A percentile compares a stretch with the other conserved stretches of the same genome.
phyloP scores from a whole-genome alignment of 2,329 filamentous ascomycete species.

The Passalora sequoiae region DNA sequence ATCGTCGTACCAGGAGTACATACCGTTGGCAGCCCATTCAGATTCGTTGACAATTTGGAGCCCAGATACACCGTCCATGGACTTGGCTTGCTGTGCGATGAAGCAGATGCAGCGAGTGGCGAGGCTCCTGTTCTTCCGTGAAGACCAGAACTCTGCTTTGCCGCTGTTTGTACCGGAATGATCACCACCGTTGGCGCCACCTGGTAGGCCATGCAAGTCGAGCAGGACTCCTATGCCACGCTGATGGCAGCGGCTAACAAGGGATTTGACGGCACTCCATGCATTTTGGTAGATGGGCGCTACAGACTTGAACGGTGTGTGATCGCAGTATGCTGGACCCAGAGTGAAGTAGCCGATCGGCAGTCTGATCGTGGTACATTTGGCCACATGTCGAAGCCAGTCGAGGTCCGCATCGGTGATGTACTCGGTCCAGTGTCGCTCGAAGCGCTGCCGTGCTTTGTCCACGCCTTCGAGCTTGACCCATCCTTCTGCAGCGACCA shows the following conservation, averaged over 20 bases:
- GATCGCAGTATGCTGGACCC: conserved; percentile 46
- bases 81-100: conserved; percentile 45
- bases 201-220: conserved; percentile 55
- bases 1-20: conserved; percentile 55
- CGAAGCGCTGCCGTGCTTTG: conserved; percentile 47
- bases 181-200: conserved; percentile 52
- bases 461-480: conserved; percentile 46
- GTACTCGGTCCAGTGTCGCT: conserved; percentile 50
- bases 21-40: conserved; percentile 43
- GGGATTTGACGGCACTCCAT: conserved; percentile 47
- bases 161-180: conserved; percentile 53
- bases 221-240: conserved; percentile 53
- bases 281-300: conserved; percentile 49
- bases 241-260: conserved; percentile 43
- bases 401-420: conserved; percentile 49
- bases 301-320: conserved; percentile 50
- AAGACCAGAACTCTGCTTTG: conserved; percentile 50
- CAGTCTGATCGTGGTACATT: conserved; percentile 54
- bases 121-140: conserved; percentile 40
- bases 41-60: conserved; percentile 57
- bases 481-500: conserved; percentile 48
- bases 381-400: conserved; percentile 50
- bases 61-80: conserved; percentile 50
- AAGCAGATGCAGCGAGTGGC: conserved; percentile 47
- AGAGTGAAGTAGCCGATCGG: conserved; percentile 58